Base-by-base conservation (phyloP, 805 yeast species). In the Nematodospora valgi region DNA sequence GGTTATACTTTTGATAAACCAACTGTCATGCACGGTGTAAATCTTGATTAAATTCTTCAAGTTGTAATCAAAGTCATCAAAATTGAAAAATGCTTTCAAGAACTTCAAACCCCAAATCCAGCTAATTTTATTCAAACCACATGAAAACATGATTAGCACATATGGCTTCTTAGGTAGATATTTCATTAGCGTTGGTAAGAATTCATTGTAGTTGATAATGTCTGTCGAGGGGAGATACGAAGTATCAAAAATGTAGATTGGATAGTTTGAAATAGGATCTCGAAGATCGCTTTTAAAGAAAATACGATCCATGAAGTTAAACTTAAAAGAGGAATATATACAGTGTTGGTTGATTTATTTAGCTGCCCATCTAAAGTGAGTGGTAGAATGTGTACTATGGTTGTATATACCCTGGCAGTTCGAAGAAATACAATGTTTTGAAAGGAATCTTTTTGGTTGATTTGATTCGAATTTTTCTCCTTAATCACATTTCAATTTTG, bases 11-110 rank as follows among this genome's bases (percentile, higher is more conserved):
- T 87, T 77, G 18, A 86, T 75, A 59, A 89, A 75, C 93, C 96
- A 88, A 30, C 84, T 82, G 46, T 89, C 96, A 58, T 91, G 97
- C 2, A 91, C 95, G 20, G 89, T 73, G 44, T 81, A 83, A 3
- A 87, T 66, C 49, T 78, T 81, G 34, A 64, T 62, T 28, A 91
- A 58, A 37, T 62, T 61, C 19, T 50, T 45, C 26, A 74, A 67
- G 34, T 73, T 71, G 40, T 76, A 74, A 4, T 67, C 68, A n/a
- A 58, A 48, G 15, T 41, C 32, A 11, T 73, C 69, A 12, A 22
- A 18, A 8, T 73, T 69, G 2, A 91, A 78, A 18, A 91, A 69
- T 43, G 75, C 59, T 42, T 68, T 71, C 29, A 76, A 52, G 30
- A 76, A 68, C 47, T 68, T 69, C 32, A 74, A 51, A 10, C 87